Conservation (phyloP, 345 rosid genomes). For the Gynandropsis gynandra region DNA sequence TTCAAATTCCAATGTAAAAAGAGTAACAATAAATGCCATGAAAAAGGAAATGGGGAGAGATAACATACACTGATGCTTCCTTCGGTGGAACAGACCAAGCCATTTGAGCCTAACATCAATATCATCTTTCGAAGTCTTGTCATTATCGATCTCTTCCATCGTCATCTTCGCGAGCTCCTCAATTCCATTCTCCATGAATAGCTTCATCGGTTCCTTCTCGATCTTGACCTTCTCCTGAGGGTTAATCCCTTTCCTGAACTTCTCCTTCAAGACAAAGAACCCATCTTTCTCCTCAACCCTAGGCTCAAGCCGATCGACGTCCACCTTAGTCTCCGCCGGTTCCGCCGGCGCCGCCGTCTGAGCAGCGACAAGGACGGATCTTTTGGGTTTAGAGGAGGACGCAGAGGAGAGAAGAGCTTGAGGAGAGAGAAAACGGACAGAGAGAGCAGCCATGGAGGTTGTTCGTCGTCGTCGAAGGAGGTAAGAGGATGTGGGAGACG, state of each 20-base stretch:
- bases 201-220: slow-evolving; percentile 77
- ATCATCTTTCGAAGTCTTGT: slow-evolving; percentile 59
- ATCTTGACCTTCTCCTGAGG: slow-evolving; percentile 88
- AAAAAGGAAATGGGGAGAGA: not conserved
- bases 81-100: slow-evolving; percentile 93
- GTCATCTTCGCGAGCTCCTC: slow-evolving; percentile 65
- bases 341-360: slow-evolving; percentile 33
- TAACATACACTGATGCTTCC: slow-evolving; percentile 77
- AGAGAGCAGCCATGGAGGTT: slow-evolving; percentile 38
- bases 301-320: slow-evolving; percentile 63
- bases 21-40: not conserved
- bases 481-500: slow-evolving; percentile 17
- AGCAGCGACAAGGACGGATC: slow-evolving; percentile 35
- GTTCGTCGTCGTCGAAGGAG: slow-evolving; percentile 8
- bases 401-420: slow-evolving; percentile 25
- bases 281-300: slow-evolving; percentile 76
- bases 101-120: slow-evolving; percentile 90
- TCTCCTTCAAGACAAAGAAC: slow-evolving; percentile 75
- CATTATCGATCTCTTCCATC: slow-evolving; percentile 64
- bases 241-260: slow-evolving; percentile 70
- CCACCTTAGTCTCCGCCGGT: slow-evolving; percentile 30
- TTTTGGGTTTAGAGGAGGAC: slow-evolving; percentile 34
- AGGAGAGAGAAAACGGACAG: slow-evolving; percentile 43
- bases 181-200: slow-evolving; percentile 69
- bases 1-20: not conserved